Percentiles rank a stretch among this genome's conserved stretches.
phyloP scores from a whole-genome alignment of 2,329 filamentous ascomycete species.

The Talaromyces amestolkiae region DNA sequence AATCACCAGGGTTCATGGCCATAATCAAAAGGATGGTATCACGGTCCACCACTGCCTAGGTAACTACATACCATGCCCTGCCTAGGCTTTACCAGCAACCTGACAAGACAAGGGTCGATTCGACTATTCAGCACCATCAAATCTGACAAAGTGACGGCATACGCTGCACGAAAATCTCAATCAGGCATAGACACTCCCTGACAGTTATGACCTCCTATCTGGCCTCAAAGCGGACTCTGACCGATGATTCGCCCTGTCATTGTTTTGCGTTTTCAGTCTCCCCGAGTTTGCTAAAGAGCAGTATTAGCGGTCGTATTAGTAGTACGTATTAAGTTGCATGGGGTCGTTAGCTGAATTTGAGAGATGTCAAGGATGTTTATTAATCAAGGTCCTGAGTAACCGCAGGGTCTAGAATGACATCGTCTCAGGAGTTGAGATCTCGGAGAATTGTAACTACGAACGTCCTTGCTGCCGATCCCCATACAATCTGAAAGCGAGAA shows the following conservation, averaged over 20 bases:
- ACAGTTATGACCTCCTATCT: neutral
- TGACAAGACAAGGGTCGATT: neutral
- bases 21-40: neutral
- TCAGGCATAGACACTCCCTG: neutral
- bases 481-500: neutral
- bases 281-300: neutral
- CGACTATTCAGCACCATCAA: neutral
- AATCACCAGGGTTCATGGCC: neutral
- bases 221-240: too few relatives aligned
- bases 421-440: neutral
- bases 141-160: neutral
- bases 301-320: neutral
- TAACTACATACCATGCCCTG: neutral
- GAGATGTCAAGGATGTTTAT: neutral
- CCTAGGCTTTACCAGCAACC: neutral
- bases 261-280: neutral
- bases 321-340: neutral
- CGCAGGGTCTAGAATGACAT: neutral
- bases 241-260: neutral
- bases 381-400: neutral
- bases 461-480: neutral
- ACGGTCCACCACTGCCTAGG: too few relatives aligned
- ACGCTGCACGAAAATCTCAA: slow-evolving; percentile 6
- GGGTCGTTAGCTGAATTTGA: neutral
- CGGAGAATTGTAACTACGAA: neutral